A percentile compares a stretch with the other conserved stretches of the same genome.
phyloP scores from a whole-genome alignment of 495 filamentous ascomycete genomes.

The Xylaria nigripes region DNA sequence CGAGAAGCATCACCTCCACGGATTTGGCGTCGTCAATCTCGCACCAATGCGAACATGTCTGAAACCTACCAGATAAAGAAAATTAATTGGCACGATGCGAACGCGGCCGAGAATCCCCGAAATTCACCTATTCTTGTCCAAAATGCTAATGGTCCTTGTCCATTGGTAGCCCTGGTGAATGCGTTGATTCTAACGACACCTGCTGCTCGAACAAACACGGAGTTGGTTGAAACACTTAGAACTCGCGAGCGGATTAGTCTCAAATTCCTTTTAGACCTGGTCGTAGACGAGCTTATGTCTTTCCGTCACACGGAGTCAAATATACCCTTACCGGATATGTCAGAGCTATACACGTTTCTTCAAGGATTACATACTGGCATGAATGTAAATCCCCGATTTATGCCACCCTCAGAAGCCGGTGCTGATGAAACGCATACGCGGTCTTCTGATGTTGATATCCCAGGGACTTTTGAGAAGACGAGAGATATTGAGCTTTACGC shows the following conservation, averaged over 20 bases:
- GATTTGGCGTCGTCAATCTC: conserved; percentile 28
- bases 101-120: conserved; percentile 31
- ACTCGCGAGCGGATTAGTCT: conserved; percentile 82
- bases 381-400: conserved; percentile 92
- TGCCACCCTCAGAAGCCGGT: conserved; percentile 37
- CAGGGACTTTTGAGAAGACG: conserved; percentile 75
- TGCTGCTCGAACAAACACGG: conserved; percentile 48
- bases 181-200: conserved; percentile 76
- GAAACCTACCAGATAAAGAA: conserved; percentile 44
- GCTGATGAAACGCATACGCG: conserved; percentile 37
- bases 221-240: conserved; percentile 65
- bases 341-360: conserved; percentile 78
- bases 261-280: conserved; percentile 71
- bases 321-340: conserved; percentile 65
- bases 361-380: conserved; percentile 89
- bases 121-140: conserved; percentile 77
- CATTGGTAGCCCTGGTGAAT: conserved; percentile 88
- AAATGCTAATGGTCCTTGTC: conserved; percentile 90
- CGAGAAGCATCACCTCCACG: conserved; percentile 23
- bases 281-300: conserved; percentile 87
- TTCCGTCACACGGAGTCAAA: conserved; percentile 36
- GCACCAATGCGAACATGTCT: conserved; percentile 25
- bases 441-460: conserved; percentile 36
- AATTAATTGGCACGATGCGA: conserved; percentile 38
- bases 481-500: conserved; percentile 78